Conservation (phyloP, 805 yeast species). For the Pichia rugopelliculosa region DNA sequence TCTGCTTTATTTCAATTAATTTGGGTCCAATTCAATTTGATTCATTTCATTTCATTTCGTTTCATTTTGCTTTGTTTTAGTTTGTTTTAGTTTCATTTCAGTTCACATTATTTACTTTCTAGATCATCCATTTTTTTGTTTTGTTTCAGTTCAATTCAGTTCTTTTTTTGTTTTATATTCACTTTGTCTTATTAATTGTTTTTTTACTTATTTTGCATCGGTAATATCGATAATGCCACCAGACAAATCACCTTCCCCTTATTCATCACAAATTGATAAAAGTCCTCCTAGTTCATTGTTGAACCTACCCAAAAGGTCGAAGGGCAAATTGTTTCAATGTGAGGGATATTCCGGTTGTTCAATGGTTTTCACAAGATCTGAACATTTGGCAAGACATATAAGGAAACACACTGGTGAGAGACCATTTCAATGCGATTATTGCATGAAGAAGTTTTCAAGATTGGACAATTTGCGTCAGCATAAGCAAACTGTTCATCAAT, state of each 20-base stretch:
- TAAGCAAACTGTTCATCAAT: slow-evolving; percentile 74
- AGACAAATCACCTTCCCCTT: background rate
- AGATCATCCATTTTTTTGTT: background rate
- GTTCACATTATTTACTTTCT: background rate
- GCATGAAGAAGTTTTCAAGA: slow-evolving; percentile 71
- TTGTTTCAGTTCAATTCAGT: background rate
- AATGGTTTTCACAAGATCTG: slow-evolving; percentile 87
- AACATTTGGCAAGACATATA: slow-evolving; percentile 87
- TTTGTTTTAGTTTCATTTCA: background rate
- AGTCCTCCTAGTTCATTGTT: background rate
- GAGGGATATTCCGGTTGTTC: slow-evolving; percentile 78
- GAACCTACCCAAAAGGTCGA: slow-evolving; percentile 29
- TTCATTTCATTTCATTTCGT: background rate
- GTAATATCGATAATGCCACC: background rate
- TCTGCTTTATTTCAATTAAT: no score
- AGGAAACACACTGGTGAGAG: slow-evolving; percentile 93
- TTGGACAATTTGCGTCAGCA: slow-evolving; percentile 88
- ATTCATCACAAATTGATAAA: background rate
- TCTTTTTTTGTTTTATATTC: background rate
- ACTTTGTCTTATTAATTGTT: no score
- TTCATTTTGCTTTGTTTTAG: background rate
- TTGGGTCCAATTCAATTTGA: no score
- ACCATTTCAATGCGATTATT: slow-evolving; percentile 82
- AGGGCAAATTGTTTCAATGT: slow-evolving; percentile 73
- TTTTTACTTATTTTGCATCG: background rate